Base-by-base conservation (phyloP, 2,329 filamentous ascomycete species). In the Fusarium tuaranense region DNA sequence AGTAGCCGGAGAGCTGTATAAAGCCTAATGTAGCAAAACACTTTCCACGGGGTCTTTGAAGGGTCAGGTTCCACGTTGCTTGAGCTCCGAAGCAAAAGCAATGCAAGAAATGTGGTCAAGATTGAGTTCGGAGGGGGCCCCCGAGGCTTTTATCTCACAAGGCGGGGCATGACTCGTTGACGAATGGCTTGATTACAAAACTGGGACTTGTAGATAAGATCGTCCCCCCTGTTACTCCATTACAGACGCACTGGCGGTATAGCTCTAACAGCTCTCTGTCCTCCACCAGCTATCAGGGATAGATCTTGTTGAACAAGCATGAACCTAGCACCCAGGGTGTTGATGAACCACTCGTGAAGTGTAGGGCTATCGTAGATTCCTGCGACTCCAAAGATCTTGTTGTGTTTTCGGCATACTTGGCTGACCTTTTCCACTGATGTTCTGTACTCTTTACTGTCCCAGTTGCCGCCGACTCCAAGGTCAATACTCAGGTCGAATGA, bases 401-500 rank as follows among this genome's bases (percentile, higher is more conserved):
- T 64, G 25, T 68, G 38, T 13, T 61, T 73, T 9, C 36, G 57
- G 27, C 71, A 73, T 0, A 71, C 73, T 12, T 36, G 53, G 58
- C 70, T 73, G 7, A 75, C 64, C 36, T 65, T 65, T 18, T 65
- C 63, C 65, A 75, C 18, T 3, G 71, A 68, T 0, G 69, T 65
- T 9, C 64, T 72, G 38, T 65, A 75, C 2, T 68, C 60, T 3
- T 68, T 16, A 27, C 63, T 67, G 2, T 63, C 57, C 36, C 60
- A 75, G 9, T 74, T 55, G 0, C 73, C 71, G 3, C 48, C 46
- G 10, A 74, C 65, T 6, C 69, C 71, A 5, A 75, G 34, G 20
- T 75, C 71, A 27, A 72, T 68, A 7, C 78, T 73, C 13, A 82
- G 57, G 48, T 83, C 81, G 22, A 79, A 80, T 4, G 78, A 79